Evolutionary conservation across 352 stramenopile species (phyloP).

Genomic region (Phytopythium aichiense): DNA sequence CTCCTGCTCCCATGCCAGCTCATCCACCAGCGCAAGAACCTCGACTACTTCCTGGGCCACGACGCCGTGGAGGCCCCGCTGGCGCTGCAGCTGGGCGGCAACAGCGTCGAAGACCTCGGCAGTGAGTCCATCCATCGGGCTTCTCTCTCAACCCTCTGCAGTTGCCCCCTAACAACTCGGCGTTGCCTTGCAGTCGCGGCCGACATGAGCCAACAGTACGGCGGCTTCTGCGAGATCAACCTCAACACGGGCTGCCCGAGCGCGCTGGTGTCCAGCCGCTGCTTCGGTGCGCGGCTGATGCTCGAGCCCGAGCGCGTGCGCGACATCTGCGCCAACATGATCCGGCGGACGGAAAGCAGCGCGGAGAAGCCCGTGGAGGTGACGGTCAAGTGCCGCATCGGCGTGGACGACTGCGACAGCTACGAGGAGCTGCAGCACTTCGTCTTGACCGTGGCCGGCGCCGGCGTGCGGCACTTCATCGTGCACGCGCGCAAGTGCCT

Average conservation of each 20-base stretch:
- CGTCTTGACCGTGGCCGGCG: slow-evolving; percentile 86
- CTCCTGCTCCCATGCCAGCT: slow-evolving; percentile 26
- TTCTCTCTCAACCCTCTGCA: not conserved
- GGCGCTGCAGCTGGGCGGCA: slow-evolving; percentile 94
- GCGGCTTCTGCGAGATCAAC: slow-evolving; percentile 94
- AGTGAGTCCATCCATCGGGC: slow-evolving; percentile 19
- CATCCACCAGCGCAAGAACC: slow-evolving; percentile 78
- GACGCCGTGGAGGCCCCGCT: slow-evolving; percentile 82
- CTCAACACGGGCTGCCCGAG: slow-evolving; percentile 96
- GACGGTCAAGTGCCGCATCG: slow-evolving; percentile 99
- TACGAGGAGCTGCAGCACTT: slow-evolving; percentile 93
- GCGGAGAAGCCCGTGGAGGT: slow-evolving; percentile 49
- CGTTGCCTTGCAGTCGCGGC: slow-evolving; percentile 44
- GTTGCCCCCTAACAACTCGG: not conserved
- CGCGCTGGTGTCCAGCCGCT: slow-evolving; percentile 66
- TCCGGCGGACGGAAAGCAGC: slow-evolving; percentile 19
- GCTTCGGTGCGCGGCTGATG: slow-evolving; percentile 98
- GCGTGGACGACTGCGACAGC: slow-evolving; percentile 93
- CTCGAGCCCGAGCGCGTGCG: slow-evolving; percentile 93
- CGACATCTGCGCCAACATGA: slow-evolving; percentile 90
- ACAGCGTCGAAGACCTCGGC: slow-evolving; percentile 78
- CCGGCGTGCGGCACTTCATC: slow-evolving; percentile 94
- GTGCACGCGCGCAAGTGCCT: slow-evolving; percentile 98
- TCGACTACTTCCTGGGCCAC: slow-evolving; percentile 90
- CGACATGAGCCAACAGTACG: slow-evolving; percentile 76